Evolutionary conservation across 257 asterid genomes (phyloP).

Genomic region (Solanum verrucosum): DNA sequence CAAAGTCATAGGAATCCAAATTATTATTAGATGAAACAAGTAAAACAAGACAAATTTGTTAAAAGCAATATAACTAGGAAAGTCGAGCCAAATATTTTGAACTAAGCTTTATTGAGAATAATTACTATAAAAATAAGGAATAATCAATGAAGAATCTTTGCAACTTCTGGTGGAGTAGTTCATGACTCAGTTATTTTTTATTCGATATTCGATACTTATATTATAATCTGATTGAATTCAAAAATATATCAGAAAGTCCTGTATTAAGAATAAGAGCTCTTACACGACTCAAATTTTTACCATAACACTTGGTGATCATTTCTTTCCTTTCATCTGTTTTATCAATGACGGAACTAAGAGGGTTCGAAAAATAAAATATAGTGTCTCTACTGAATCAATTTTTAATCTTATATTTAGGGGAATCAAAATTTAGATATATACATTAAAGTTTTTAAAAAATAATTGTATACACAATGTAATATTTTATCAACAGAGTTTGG

Average conservation of each 20-base stretch:
- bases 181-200: accelerated
- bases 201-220: accelerated
- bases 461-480: neutral
- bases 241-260: accelerated
- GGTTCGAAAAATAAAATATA: neutral
- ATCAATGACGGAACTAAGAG: too few relatives aligned
- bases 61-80: neutral
- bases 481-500: neutral
- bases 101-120: neutral
- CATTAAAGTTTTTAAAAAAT: too few relatives aligned
- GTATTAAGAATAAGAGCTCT: neutral
- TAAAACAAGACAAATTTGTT: constrained; percentile 5
- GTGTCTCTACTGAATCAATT: accelerated
- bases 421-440: too few relatives aligned
- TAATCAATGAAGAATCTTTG: neutral
- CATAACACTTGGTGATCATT: neutral
- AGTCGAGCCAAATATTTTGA: neutral
- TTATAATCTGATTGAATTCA: accelerated
- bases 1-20: constrained; percentile 8
- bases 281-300: neutral
- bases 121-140: neutral
- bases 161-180: neutral
- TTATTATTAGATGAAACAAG: constrained; percentile 6
- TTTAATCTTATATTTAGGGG: accelerated
- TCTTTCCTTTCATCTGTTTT: neutral